Evolutionary conservation across 768 basidiomycete species (phyloP), one percentile per base, ranked within the genome.

Genomic region (Clitopilus passeckerianus): DNA sequence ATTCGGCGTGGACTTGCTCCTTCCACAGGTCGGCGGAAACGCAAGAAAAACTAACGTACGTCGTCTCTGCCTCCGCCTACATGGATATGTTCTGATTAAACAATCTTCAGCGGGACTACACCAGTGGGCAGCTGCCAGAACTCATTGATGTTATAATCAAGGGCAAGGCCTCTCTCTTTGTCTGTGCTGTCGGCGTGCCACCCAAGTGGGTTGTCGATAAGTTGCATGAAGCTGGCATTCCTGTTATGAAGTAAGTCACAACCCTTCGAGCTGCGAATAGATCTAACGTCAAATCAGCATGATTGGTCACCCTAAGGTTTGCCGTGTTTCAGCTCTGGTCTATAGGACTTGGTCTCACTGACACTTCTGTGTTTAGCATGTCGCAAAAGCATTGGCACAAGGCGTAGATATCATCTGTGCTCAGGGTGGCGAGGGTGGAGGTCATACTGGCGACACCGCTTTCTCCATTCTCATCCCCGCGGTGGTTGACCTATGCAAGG

Each of bases 341-440:
- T 22, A 20, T 18, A 20, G 46, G 46, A 57, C 52, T n/a, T n/a
- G 0, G 27, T 24, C 10, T 56, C 30, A 4, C 59, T 55, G 60
- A 62, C 23, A 16, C 22, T 43, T 53, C 16, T 24, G 18, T 58
- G 10, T 3, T 5, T 63, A 89, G 87, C 90, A 92, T 63, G 88
- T 90, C 50, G 69, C 74, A 6, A 90, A 89, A 72, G 90, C 88
- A 5, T 79, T 95, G 7, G 89, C 85, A 8, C 86, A 86, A 71
- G 89, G 92, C n/a, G 91, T 93, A 15, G 93, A 95, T 65, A 84
- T 95, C 61, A 93, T 95, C 53, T 92, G 93, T 67, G 92, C 90
- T 1, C 91, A 91, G 70, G 90, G 89, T 34, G 91, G 90, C 16
- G 92, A 93, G 72, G 93, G 91, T 18, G 92, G 93, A 24, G 93